A percentile compares a stretch with the other conserved stretches of the same genome.
Conservation (phyloP, 305 asterid genomes). For the Solanum hybrid region DNA sequence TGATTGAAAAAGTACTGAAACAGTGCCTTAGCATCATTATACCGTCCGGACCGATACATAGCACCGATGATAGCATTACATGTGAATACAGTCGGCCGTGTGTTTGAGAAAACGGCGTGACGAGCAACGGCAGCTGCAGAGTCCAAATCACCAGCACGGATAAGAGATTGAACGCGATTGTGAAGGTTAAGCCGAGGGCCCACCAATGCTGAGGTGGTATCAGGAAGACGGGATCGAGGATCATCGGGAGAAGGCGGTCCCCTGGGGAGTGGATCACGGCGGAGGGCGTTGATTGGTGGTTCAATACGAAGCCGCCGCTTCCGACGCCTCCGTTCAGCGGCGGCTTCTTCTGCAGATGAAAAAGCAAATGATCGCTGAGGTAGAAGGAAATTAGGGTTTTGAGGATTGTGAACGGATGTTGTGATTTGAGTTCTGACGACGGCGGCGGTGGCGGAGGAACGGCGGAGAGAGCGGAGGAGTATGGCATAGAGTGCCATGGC, state of each 20-base stretch:
- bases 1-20: constrained; percentile 81
- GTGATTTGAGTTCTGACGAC: not conserved
- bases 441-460: constrained; percentile 14
- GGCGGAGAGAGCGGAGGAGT: constrained; percentile 20
- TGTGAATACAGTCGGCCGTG: constrained; percentile 88
- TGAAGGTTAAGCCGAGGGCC: constrained; percentile 85
- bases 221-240: constrained; percentile 50
- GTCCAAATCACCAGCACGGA: constrained; percentile 86
- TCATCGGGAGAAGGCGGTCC: constrained; percentile 19
- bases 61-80: constrained; percentile 93
- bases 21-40: constrained; percentile 55
- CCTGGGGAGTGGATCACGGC: constrained; percentile 39
- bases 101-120: constrained; percentile 54
- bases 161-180: constrained; percentile 89
- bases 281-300: constrained; percentile 77
- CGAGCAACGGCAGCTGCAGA: constrained; percentile 74
- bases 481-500: constrained; percentile 21
- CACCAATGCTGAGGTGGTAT: constrained; percentile 61
- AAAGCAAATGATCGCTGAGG: constrained; percentile 57
- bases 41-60: constrained; percentile 65
- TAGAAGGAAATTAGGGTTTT: constrained; percentile 21
- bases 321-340: constrained; percentile 83
- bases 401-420: not conserved
- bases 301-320: constrained; percentile 87
- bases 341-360: constrained; percentile 87